Evolutionary conservation across 164 flowering plant genomes (phyloP).

Genomic region (Vitis amurensis): DNA sequence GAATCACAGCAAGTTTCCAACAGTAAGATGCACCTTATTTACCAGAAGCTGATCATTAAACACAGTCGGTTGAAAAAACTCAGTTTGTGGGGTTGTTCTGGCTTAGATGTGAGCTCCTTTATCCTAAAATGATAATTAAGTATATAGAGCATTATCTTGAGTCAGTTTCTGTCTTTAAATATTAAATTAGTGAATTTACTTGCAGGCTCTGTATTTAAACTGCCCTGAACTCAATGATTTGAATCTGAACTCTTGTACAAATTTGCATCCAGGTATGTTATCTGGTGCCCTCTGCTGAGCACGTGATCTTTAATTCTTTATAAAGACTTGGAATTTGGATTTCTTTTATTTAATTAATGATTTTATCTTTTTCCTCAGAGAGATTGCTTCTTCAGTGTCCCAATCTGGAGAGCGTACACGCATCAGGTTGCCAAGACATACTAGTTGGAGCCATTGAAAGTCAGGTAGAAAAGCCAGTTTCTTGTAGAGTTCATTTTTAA

Average conservation of each 20-base stretch:
- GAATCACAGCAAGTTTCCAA: conserved; percentile 36
- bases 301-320: background rate
- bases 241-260: conserved; percentile 78
- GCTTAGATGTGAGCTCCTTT: conserved; percentile 76
- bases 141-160: background rate
- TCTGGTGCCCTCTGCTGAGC: background rate
- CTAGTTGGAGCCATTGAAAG: conserved; percentile 54
- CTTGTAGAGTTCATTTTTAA: background rate
- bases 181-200: conserved; percentile 15
- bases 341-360: background rate
- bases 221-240: conserved; percentile 85
- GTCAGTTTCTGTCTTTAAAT: background rate
- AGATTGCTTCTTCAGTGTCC: conserved; percentile 83
- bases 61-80: conserved; percentile 80
- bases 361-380: conserved; percentile 35
- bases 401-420: conserved; percentile 73
- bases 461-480: conserved; percentile 47
- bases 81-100: conserved; percentile 98
- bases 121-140: background rate
- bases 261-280: conserved; percentile 81
- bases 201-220: conserved; percentile 88
- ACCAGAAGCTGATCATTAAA: conserved; percentile 88
- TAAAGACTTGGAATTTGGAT: no score
- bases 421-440: conserved; percentile 67
- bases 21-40: conserved; percentile 49